Evolutionary conservation across 768 basidiomycete species (phyloP).

Genomic region (Lentinula edodes): DNA sequence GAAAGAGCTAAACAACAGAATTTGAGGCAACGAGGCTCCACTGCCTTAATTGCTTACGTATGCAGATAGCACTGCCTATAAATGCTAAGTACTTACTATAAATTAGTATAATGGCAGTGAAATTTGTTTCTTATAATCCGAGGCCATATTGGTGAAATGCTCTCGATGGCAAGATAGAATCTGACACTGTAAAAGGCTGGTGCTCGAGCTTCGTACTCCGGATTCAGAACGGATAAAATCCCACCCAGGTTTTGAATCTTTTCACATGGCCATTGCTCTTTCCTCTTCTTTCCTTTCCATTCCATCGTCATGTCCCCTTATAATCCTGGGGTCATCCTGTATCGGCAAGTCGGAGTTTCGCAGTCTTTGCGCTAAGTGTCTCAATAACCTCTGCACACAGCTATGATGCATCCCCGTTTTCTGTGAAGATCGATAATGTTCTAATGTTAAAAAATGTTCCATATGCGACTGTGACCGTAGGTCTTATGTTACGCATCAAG

Average conservation of each 20-base stretch:
- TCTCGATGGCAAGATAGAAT: too few relatives aligned
- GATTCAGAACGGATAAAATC: neutral
- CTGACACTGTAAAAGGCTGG: too few relatives aligned
- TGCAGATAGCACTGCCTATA: neutral
- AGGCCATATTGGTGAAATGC: too few relatives aligned
- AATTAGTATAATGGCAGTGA: neutral
- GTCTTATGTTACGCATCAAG: slow-evolving; percentile 8
- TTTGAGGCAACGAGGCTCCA: slow-evolving; percentile 3
- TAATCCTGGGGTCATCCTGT: slow-evolving; percentile 32
- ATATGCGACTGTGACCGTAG: slow-evolving; percentile 42
- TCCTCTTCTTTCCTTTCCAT: neutral
- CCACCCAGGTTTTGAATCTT: neutral
- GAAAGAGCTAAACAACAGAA: neutral
- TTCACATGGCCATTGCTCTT: neutral
- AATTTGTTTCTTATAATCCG: too few relatives aligned
- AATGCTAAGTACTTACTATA: too few relatives aligned
- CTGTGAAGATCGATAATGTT: slow-evolving; percentile 45
- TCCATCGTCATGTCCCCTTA: slow-evolving; percentile 5
- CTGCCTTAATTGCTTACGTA: neutral
- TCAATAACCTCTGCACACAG: slow-evolving; percentile 19
- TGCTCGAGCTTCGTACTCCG: too few relatives aligned
- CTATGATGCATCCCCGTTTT: slow-evolving; percentile 49
- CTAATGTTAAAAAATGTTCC: slow-evolving; percentile 44
- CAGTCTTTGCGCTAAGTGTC: neutral
- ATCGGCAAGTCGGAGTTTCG: slow-evolving; percentile 30